Base-by-base conservation (phyloP, 495 filamentous ascomycete species). In the Penicillium cataractarum region DNA sequence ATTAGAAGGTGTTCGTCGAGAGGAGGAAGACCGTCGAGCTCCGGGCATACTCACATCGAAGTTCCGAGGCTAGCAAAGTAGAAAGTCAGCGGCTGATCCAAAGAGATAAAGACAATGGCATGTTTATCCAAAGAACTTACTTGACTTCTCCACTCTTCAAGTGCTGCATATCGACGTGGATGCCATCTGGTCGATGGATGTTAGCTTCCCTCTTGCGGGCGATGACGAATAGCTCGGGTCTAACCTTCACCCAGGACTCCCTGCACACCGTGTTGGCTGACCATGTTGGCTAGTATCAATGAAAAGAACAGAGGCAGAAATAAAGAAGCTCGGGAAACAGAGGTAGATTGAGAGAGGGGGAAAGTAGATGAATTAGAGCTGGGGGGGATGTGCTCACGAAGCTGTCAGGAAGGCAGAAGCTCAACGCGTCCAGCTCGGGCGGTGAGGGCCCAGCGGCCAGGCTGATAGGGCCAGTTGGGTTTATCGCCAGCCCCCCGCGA, bases 91-190 rank as follows among this genome's bases (percentile, higher is more conserved):
- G 57, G 32, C 58, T 44, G 19, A 19, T 10, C 26, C 53, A 1
- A 40, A 24, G 13, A 54, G n/a, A 46, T 12, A 10, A 58, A 44
- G 32, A 4, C 29, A 53, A 57, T 24, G 37, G 33, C 15, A 62
- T 40, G 57, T 29, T 13, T 27, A 50, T 50, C 46, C 21, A 27
- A 24, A 63, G 81, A 63, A 82, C 90, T 79, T 83, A 97, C 93
- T 98, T 97, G 73, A 87, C 86, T 77, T 96, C 92, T 48, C 92
- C 92, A 70, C 87, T 90, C 85, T 96, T 95, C 65, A 95, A 74
- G 68, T 94, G 90, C 66, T 97, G 90, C 95, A 99, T 98, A 73
- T 99, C 95, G 56, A 99, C 80, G 77, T 99, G 95, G 73, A 99
- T 97, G 72, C 95, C 95, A 93, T 99, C 95, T 99, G 70, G 55